Evolutionary conservation across 257 asterid species (phyloP).

Genomic region (Gynochthodes officinalis): DNA sequence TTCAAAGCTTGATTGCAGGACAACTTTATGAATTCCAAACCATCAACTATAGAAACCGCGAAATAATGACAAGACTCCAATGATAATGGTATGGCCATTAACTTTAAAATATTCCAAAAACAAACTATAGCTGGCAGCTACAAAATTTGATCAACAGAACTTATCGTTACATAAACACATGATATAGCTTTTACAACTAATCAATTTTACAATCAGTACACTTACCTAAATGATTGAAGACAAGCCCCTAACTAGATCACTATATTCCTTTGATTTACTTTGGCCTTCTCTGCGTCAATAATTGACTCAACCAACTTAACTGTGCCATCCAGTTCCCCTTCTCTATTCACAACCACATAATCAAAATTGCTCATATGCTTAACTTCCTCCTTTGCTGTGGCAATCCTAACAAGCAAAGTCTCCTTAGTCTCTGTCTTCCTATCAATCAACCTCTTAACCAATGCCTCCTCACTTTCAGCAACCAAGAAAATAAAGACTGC

Average conservation of each 20-base stretch:
- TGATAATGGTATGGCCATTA: not conserved
- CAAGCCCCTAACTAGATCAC: conserved; percentile 33
- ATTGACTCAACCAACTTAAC: conserved; percentile 76
- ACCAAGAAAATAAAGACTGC: conserved; percentile 80
- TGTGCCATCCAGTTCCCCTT: conserved; percentile 77
- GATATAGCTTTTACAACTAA: not conserved
- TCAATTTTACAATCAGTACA: not conserved
- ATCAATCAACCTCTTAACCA: conserved; percentile 83
- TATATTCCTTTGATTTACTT: conserved; percentile 60
- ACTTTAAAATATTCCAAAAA: not conserved
- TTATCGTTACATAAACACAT: not conserved
- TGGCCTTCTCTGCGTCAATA: conserved; percentile 93
- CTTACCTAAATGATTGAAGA: not conserved
- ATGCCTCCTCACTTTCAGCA: conserved; percentile 93
- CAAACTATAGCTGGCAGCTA: not conserved
- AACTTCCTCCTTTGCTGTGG: conserved; percentile 80
- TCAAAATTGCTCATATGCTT: conserved; percentile 74
- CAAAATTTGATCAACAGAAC: not conserved
- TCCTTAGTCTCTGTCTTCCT: conserved; percentile 80
- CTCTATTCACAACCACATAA: conserved; percentile 88
- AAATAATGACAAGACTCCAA: not conserved
- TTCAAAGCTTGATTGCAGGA: not conserved
- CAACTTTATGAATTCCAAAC: not conserved
- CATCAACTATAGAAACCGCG: not conserved
- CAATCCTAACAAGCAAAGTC: conserved; percentile 75